Evolutionary conservation across 768 basidiomycete genomes (phyloP).

Genomic region (Rhizopogon vesiculosus): DNA sequence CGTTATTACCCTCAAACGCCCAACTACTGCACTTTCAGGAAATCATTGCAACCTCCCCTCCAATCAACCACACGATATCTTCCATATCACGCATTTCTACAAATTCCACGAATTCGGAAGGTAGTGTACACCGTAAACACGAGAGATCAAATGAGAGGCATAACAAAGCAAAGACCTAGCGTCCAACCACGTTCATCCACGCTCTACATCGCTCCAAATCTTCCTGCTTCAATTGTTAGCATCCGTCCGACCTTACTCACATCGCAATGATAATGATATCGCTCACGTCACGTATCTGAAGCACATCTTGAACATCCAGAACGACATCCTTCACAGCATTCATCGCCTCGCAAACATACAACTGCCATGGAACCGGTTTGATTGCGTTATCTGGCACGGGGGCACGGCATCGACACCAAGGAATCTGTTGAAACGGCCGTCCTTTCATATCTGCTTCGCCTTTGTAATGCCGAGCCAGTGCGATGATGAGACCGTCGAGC

Average conservation of each 20-base stretch:
- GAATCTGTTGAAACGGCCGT: neutral
- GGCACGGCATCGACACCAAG: neutral
- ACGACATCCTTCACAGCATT: conserved; percentile 10
- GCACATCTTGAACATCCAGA: conserved; percentile 21
- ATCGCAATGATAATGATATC: neutral
- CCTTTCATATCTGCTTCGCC: conserved; percentile 18
- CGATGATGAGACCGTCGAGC: conserved; percentile 36
- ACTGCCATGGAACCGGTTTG: conserved; percentile 9
- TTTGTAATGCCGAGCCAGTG: conserved; percentile 34
- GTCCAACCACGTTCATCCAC: conserved; percentile 15
- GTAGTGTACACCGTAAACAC: neutral
- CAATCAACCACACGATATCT: no score
- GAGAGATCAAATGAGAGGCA: neutral
- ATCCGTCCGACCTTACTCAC: neutral
- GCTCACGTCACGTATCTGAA: conserved; percentile 17
- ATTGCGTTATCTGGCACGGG: neutral
- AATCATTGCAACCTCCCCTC: no score
- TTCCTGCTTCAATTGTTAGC: conserved; percentile 4
- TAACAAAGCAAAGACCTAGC: neutral
- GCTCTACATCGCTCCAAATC: conserved; percentile 20
- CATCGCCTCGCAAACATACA: conserved; percentile 8
- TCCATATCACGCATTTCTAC: neutral
- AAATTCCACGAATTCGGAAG: neutral
- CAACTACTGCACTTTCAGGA: no score
- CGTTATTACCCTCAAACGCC: no score